Conservation (phyloP, 2,329 filamentous ascomycete genomes). For the Beauveria sp. region DNA sequence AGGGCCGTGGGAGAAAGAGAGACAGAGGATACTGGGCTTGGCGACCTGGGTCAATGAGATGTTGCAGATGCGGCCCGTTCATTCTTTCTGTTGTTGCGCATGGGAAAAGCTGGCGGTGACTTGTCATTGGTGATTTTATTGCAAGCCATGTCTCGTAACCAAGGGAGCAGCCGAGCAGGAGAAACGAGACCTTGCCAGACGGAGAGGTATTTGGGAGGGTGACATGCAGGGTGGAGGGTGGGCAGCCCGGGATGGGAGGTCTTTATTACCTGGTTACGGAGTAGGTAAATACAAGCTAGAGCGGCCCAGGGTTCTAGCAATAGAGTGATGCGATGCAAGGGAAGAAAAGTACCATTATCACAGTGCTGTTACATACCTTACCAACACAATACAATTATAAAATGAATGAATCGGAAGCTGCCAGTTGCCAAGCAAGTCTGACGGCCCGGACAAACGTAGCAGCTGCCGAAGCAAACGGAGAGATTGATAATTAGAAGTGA, state of each 20-base stretch:
- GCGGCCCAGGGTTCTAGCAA: neutral
- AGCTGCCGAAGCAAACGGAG: neutral
- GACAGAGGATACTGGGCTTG: neutral
- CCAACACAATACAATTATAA: neutral
- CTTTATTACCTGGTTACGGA: neutral
- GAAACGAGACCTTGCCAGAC: neutral
- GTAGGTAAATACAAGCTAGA: neutral
- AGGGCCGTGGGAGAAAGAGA: neutral
- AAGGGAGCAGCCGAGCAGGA: neutral
- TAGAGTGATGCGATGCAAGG: neutral
- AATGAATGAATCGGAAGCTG: neutral
- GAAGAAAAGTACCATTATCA: neutral
- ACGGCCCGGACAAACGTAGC: neutral
- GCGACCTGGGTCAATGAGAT: neutral
- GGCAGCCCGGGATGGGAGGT: neutral
- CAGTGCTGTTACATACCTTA: neutral
- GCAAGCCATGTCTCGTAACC: neutral
- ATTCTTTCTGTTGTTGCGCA: neutral
- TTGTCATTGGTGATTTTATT: neutral
- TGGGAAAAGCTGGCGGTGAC: neutral
- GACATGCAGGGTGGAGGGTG: neutral
- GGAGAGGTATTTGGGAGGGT: constrained; percentile 1
- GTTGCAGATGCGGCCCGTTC: neutral
- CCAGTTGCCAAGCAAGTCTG: neutral
- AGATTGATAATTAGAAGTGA: too few relatives aligned